Conservation (phyloP, 2,329 filamentous ascomycete species). For the Colletotrichum tofieldiae region DNA sequence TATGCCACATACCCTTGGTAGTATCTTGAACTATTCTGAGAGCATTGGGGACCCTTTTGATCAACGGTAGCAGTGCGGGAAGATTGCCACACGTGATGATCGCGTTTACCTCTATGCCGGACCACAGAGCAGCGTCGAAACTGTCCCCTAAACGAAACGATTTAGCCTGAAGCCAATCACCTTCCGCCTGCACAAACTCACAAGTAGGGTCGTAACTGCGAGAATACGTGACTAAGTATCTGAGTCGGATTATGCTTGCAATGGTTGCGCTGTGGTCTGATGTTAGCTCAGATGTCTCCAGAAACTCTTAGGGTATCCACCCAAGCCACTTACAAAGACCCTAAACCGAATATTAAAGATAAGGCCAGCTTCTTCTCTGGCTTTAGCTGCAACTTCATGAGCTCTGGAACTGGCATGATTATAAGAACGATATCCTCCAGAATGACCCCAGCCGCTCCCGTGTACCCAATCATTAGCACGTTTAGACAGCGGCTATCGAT, state of each 20-base stretch:
- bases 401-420: conserved; percentile 36
- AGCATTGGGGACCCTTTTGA: too few relatives aligned
- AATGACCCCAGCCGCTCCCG: conserved; percentile 34
- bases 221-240: conserved; percentile 39
- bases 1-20: too few relatives aligned
- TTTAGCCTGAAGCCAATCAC: too few relatives aligned
- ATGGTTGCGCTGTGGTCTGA: conserved; percentile 39
- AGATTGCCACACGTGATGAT: too few relatives aligned
- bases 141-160: too few relatives aligned
- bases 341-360: conserved; percentile 37
- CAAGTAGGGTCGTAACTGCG: conserved; percentile 31
- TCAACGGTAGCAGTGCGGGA: too few relatives aligned
- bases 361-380: conserved; percentile 35
- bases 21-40: too few relatives aligned
- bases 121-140: too few relatives aligned
- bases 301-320: background rate
- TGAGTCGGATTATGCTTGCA: conserved; percentile 43
- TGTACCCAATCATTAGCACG: conserved; percentile 14
- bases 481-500: conserved; percentile 26
- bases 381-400: conserved; percentile 31
- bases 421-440: conserved; percentile 40
- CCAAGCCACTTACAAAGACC: conserved; percentile 40
- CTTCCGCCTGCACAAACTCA: conserved; percentile 9
- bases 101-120: too few relatives aligned
- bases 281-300: background rate